A percentile compares a stretch with the other conserved stretches of the same genome.
These are phyloP conservation scores for Hortiboletus rubellus DNA, from an alignment of 1,284 basidiomycete genomes.

Conservation along the genomic window DNA sequence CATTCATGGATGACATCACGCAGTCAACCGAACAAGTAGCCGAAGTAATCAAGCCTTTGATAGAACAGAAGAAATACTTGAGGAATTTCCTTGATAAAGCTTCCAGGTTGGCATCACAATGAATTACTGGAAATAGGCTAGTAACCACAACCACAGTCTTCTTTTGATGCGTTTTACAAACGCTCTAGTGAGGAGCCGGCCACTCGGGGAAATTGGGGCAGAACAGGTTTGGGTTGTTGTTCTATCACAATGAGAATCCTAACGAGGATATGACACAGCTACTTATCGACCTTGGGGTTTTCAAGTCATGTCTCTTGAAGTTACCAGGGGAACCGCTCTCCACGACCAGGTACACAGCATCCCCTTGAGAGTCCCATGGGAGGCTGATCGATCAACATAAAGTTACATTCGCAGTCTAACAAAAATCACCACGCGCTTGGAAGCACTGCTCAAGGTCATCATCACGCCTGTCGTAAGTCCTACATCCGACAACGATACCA, in stretches of 20 bases:
- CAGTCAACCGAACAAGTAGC: constrained; percentile 63
- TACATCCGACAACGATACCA: background rate
- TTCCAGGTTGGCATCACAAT: constrained; percentile 58
- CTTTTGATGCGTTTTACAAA: constrained; percentile 85
- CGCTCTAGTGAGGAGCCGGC: constrained; percentile 83
- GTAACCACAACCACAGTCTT: constrained; percentile 48
- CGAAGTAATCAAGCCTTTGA: constrained; percentile 64
- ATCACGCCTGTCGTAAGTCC: constrained; percentile 80
- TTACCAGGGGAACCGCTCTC: constrained; percentile 71
- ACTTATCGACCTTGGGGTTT: constrained; percentile 85
- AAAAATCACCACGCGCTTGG: constrained; percentile 78
- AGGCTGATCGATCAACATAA: constrained; percentile 15
- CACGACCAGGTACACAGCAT: constrained; percentile 51
- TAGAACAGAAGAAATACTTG: constrained; percentile 92
- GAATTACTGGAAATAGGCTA: background rate
- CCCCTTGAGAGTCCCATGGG: constrained; percentile 1
- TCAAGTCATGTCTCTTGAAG: constrained; percentile 83
- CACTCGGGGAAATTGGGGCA: constrained; percentile 86
- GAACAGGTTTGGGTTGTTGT: constrained; percentile 68
- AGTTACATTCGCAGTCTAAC: constrained; percentile 82
- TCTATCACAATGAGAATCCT: constrained; percentile 7
- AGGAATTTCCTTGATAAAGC: constrained; percentile 92
- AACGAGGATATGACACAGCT: constrained; percentile 51
- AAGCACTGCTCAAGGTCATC: constrained; percentile 92
- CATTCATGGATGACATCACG: constrained; percentile 77